Conservation (phyloP, 1,284 basidiomycete genomes). For the Rhodotorula sp. region DNA sequence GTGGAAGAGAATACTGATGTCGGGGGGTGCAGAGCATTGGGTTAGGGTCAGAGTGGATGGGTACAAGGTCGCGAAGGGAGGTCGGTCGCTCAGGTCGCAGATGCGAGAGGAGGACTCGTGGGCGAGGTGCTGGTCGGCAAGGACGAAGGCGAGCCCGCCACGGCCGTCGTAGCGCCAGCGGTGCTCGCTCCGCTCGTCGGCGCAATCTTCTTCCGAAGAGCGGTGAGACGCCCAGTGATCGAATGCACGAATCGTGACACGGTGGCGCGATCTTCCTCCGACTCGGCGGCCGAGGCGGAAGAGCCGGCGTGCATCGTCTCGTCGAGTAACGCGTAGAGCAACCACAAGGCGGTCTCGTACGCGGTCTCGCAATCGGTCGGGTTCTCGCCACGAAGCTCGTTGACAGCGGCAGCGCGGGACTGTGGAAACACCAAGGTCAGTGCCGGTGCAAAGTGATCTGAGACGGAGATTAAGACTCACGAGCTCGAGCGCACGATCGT, state of each 20-base stretch:
- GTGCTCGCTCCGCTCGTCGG: background rate
- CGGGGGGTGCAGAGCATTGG: too few species aligned
- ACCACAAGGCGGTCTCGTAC: constrained; percentile 92
- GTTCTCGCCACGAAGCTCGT: constrained; percentile 84
- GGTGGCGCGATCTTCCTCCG: constrained; percentile 73
- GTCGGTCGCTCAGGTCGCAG: too few species aligned
- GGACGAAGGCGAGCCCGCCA: background rate
- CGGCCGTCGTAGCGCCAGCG: background rate
- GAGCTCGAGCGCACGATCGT: constrained; percentile 58
- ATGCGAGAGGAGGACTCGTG: background rate
- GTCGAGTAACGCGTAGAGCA: constrained; percentile 86
- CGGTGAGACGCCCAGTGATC: constrained; percentile 34
- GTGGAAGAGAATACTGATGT: background rate
- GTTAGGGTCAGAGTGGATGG: too few species aligned
- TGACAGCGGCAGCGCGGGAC: constrained; percentile 88
- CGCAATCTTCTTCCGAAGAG: constrained; percentile 34
- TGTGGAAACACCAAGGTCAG: constrained; percentile 48
- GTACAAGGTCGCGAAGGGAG: too few species aligned
- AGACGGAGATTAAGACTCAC: constrained; percentile 46
- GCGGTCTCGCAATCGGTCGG: constrained; percentile 75
- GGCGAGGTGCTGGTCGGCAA: background rate
- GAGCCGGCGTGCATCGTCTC: constrained; percentile 74
- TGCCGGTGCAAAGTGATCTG: too few species aligned
- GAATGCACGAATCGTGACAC: constrained; percentile 62
- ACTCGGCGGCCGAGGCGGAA: constrained; percentile 53